Base-by-base conservation (phyloP, 148 eudicot species). In the Limonium bicolor region DNA sequence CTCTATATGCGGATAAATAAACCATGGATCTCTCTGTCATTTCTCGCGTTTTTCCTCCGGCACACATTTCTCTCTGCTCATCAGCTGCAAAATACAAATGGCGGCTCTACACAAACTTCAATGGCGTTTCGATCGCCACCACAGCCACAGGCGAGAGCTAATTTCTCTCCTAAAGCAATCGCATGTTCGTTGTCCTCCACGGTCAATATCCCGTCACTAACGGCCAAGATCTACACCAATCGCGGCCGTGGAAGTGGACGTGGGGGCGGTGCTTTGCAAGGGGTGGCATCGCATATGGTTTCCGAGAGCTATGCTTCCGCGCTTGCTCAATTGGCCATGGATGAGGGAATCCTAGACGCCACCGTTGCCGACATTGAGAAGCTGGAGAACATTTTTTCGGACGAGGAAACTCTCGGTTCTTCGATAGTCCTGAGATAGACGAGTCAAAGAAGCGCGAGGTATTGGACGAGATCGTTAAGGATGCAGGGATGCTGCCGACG, bases 261-360 rank as follows among this genome's bases (percentile, higher is more conserved):
- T 3, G 65, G 66, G n/a, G 45, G 50, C 27, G 82, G 70, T 2
- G 67, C 78, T 44, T n/a, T n/a, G n/a, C n/a, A n/a, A n/a, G 51
- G 48, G 27, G 76, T 75, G 92, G 58, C 72, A 2, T n/a, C n/a
- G n/a, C 84, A 68, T 43, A 17, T 56, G 14, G 70, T 77, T 20
- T 66, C 92, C 36, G 73, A 64, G 1, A 68, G 86, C 58, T 88
- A 88, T 59, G 97, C 97, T 32, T 10, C 64, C 30, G 97, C 97
- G 0, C 66, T 88, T 12, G 74, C 86, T 2, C 92, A 83, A 4
- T 64, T 88, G 18, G 92, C 94, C 0, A 58, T 46, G 4, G 31
- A 73, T 16, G 77, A 54, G 60, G 70, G 51, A 38, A 72, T 94
- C 21, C 86, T 88, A 20, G 86, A 77, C 1, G 36, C 73, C 1